A percentile compares a stretch with the other conserved stretches of the same genome.
Conservation (phyloP, 2,329 filamentous ascomycete genomes). For the Ophiostoma novo-ulmi region DNA sequence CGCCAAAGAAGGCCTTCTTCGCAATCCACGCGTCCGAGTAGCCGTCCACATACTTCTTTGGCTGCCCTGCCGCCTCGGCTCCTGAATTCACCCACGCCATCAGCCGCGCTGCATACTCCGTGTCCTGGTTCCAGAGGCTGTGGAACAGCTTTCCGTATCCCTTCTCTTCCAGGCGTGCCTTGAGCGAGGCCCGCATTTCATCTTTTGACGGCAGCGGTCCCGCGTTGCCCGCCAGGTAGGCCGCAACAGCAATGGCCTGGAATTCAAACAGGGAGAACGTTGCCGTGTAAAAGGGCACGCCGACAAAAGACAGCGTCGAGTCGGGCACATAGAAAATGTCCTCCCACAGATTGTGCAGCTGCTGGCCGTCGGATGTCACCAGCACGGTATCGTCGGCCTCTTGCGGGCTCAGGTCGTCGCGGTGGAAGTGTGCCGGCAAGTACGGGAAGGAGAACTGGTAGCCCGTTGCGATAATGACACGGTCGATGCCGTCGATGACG, state of each 20-base stretch:
- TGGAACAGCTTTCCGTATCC: conserved; percentile 38
- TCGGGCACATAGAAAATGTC: conserved; percentile 69
- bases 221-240: conserved; percentile 49
- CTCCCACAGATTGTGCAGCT: conserved; percentile 53
- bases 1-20: conserved; percentile 12
- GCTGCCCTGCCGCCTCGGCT: background rate
- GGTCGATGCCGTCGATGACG: conserved; percentile 51
- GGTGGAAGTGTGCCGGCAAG: conserved; percentile 44
- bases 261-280: conserved; percentile 68
- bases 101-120: conserved; percentile 30
- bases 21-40: conserved; percentile 18
- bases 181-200: conserved; percentile 38
- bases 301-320: conserved; percentile 58
- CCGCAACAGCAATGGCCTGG: conserved; percentile 57
- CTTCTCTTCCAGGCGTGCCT: conserved; percentile 31
- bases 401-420: conserved; percentile 34
- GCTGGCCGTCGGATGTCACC: conserved; percentile 41
- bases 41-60: conserved; percentile 13
- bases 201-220: conserved; percentile 40
- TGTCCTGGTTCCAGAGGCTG: conserved; percentile 32
- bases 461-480: conserved; percentile 61
- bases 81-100: conserved; percentile 28
- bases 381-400: conserved; percentile 33
- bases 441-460: conserved; percentile 53
- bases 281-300: conserved; percentile 59